Evolutionary conservation across 805 yeast genomes (phyloP).

Genomic region (Spathaspora sp.): DNA sequence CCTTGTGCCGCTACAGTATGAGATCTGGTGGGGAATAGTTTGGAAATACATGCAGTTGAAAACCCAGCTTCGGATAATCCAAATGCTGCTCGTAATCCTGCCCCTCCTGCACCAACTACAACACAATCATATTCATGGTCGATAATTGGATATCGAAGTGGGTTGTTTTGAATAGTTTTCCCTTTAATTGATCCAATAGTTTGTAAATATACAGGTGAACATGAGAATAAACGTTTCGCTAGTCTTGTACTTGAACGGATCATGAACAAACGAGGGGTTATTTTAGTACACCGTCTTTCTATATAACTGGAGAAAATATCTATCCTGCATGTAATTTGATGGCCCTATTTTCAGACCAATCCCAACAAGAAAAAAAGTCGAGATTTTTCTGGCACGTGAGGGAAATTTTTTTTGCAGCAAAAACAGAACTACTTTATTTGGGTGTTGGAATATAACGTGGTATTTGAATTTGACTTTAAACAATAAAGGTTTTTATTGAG

Average conservation of each 20-base stretch:
- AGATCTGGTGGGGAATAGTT: conserved; percentile 96
- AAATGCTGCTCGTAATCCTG: conserved; percentile 97
- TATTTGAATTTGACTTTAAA: too few relatives aligned
- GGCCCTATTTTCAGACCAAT: not conserved
- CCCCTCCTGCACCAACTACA: conserved; percentile 99
- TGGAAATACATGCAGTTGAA: conserved; percentile 96
- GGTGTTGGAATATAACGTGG: too few relatives aligned
- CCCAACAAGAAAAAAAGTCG: not conserved
- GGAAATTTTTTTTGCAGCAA: not conserved
- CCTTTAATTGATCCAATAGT: conserved; percentile 40
- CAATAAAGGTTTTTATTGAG: too few relatives aligned
- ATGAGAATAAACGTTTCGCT: conserved; percentile 19
- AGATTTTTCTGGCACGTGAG: not conserved
- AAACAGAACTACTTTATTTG: not conserved
- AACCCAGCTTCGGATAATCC: conserved; percentile 96
- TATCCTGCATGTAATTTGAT: not conserved
- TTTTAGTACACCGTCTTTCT: too few relatives aligned
- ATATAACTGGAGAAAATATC: not conserved
- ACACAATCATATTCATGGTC: conserved; percentile 98
- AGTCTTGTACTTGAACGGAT: not conserved
- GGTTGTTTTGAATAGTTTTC: conserved; percentile 19
- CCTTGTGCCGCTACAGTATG: conserved; percentile 99
- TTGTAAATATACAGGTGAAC: conserved; percentile 25
- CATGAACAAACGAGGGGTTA: not conserved
- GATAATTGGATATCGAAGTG: conserved; percentile 78